Conservation (phyloP, 208 protist genomes). For the Trypanosoma brucei region DNA sequence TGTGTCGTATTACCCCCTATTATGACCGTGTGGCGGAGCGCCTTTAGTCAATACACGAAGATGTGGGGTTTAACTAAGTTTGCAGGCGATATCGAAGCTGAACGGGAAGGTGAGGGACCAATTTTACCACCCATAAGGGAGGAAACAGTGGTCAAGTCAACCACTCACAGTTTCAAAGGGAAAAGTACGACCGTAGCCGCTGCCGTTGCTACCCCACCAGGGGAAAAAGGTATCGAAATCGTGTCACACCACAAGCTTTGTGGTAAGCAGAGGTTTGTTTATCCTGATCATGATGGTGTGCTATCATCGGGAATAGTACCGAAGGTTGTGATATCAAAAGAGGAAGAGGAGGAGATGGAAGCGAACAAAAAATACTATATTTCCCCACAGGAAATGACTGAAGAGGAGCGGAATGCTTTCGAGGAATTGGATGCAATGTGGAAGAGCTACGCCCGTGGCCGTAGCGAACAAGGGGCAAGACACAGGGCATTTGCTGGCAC, state of each 20-base stretch:
- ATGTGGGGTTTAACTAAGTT: conserved; percentile 51
- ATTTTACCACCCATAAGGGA: conserved; percentile 40
- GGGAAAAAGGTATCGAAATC: conserved; percentile 52
- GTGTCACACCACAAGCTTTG: conserved; percentile 84
- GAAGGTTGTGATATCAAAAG: conserved; percentile 54
- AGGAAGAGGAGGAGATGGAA: conserved; percentile 57
- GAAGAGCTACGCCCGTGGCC: conserved; percentile 54
- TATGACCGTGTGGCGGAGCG: conserved; percentile 50
- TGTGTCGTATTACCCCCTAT: conserved; percentile 57
- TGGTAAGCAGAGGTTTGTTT: conserved; percentile 61
- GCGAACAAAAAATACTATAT: conserved; percentile 46
- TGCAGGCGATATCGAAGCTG: conserved; percentile 60
- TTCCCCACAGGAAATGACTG: conserved; percentile 46
- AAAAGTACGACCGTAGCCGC: background rate
- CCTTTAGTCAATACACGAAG: conserved; percentile 36
- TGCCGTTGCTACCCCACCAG: background rate
- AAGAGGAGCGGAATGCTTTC: conserved; percentile 67
- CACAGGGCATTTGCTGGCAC: conserved; percentile 33
- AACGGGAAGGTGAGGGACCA: conserved; percentile 46
- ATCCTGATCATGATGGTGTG: conserved; percentile 86
- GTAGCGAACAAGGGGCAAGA: conserved; percentile 46
- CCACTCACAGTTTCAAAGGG: background rate
- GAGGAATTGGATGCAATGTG: conserved; percentile 83
- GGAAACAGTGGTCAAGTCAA: background rate
- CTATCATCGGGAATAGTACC: conserved; percentile 74